A percentile compares a stretch with the other conserved stretches of the same genome.
Conservation (phyloP, 192 early-diverging fungal genomes). For the Gaertneriomyces semiglobifer region DNA sequence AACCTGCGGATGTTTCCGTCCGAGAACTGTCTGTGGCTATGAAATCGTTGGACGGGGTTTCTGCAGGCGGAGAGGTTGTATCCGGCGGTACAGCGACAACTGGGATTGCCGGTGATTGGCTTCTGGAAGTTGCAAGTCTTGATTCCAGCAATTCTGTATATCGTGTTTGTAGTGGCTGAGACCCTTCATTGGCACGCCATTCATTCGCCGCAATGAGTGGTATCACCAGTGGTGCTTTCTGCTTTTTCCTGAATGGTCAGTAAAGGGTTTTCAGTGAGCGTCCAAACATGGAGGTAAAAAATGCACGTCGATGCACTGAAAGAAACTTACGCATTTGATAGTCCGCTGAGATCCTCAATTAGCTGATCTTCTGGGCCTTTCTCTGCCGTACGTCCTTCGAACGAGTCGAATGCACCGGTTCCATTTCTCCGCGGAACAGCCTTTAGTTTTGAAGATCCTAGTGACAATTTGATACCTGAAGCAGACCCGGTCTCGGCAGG, state of each 20-base stretch:
- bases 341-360: background rate
- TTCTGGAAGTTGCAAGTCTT: background rate
- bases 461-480: background rate
- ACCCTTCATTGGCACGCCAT: constrained; percentile 27
- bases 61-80: background rate
- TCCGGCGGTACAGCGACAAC: background rate
- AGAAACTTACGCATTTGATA: background rate
- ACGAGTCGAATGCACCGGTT: background rate
- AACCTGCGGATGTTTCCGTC: constrained; percentile 1
- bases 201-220: constrained; percentile 37
- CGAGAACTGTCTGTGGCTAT: background rate
- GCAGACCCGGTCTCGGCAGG: too few relatives aligned
- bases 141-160: background rate
- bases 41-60: background rate
- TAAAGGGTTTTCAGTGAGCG: background rate
- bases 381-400: background rate
- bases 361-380: background rate
- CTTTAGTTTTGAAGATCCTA: background rate
- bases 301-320: background rate
- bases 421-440: constrained; percentile 3
- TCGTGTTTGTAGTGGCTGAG: background rate
- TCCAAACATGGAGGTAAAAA: background rate
- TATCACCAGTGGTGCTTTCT: constrained; percentile 37
- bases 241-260: background rate
- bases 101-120: background rate